Conservation (phyloP, 2,329 filamentous ascomycete species). For the Nemania serpens region DNA sequence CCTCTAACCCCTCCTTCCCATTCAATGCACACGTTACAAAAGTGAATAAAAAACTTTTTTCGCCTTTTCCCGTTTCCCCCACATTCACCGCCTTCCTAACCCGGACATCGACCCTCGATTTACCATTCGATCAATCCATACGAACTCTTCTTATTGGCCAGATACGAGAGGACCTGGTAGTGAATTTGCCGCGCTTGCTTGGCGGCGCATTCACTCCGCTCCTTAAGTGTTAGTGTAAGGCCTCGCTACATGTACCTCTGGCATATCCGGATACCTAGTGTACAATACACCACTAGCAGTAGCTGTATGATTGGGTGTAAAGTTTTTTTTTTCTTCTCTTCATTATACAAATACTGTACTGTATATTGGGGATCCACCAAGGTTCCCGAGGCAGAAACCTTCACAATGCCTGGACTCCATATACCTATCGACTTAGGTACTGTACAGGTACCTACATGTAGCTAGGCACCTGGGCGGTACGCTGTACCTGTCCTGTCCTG, state of each 20-base stretch:
- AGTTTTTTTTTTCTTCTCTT: not conserved
- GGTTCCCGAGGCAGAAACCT: not conserved
- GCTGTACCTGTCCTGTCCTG: too few relatives aligned
- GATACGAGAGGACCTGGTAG: not conserved
- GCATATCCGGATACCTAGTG: not conserved
- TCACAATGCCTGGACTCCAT: not conserved
- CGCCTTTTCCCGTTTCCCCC: constrained; percentile 19
- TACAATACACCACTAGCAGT: not conserved
- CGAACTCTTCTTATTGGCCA: constrained; percentile 13
- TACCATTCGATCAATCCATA: constrained; percentile 4
- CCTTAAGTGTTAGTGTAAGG: not conserved
- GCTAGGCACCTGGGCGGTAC: too few relatives aligned
- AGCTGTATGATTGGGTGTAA: not conserved
- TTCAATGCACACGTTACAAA: constrained; percentile 22
- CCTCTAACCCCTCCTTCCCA: constrained; percentile 32
- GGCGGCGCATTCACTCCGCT: not conserved
- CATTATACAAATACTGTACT: not conserved
- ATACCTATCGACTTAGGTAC: not conserved
- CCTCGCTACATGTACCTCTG: not conserved
- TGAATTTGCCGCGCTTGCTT: constrained; percentile 18
- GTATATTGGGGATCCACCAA: not conserved
- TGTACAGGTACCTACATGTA: too few relatives aligned
- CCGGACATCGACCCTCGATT: not conserved
- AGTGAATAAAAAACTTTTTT: constrained; percentile 26
- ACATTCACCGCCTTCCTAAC: constrained; percentile 29